Percentiles rank a stretch among this genome's conserved stretches.
Evolutionary conservation across 371 early-diverging fungal species (phyloP).

Genomic region (Mortierella sp.): DNA sequence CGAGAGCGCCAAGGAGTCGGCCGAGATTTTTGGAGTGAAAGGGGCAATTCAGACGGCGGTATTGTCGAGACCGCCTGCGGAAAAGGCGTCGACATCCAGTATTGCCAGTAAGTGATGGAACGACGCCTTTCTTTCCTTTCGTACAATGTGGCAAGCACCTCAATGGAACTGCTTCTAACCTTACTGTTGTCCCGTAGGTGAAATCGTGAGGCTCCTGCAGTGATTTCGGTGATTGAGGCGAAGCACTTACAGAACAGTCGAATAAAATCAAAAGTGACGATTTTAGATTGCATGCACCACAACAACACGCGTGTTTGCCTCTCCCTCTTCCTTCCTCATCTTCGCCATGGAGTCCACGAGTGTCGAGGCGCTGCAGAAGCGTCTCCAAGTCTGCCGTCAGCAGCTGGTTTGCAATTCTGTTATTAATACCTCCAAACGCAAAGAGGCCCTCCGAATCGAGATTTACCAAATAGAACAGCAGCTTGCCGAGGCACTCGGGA

Average conservation of each 20-base stretch:
- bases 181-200: constrained; percentile 13
- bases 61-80: constrained; percentile 33
- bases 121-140: neutral
- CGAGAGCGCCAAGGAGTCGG: constrained; percentile 48
- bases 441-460: constrained; percentile 23
- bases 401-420: constrained; percentile 32
- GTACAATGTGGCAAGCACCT: too few species aligned
- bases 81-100: constrained; percentile 26
- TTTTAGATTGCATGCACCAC: too few species aligned
- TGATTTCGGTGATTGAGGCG: too few species aligned
- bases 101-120: constrained; percentile 40
- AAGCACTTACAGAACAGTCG: too few species aligned
- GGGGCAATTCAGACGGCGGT: constrained; percentile 36
- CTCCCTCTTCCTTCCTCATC: neutral
- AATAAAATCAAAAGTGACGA: too few species aligned
- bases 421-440: constrained; percentile 29
- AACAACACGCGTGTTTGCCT: neutral
- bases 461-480: constrained; percentile 22
- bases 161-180: too few species aligned
- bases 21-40: constrained; percentile 45
- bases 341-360: constrained; percentile 7
- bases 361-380: constrained; percentile 19
- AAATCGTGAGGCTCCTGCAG: constrained; percentile 30
- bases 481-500: constrained; percentile 30
- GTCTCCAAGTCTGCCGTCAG: constrained; percentile 35